These are phyloP conservation scores for Boletus mariae DNA, from an alignment of 1,284 basidiomycete genomes.

Conservation along the genomic window DNA sequence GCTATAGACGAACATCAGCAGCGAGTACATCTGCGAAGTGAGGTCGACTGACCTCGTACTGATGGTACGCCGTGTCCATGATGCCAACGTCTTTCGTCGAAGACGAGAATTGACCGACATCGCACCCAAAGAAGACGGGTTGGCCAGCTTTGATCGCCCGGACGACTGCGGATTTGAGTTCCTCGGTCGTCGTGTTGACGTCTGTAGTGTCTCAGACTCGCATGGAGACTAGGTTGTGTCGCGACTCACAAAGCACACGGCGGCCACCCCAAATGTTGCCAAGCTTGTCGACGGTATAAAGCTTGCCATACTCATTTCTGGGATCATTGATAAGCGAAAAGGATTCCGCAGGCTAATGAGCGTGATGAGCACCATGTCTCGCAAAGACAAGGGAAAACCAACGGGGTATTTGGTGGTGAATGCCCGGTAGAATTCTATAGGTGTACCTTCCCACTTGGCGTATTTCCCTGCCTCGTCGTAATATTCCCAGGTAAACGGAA, in stretches of 20 bases:
- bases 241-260: slow-evolving; percentile 69
- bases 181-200: slow-evolving; percentile 83
- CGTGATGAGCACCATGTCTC: slow-evolving; percentile 3
- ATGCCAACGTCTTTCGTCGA: slow-evolving; percentile 67
- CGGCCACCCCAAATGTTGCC: slow-evolving; percentile 90
- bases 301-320: slow-evolving; percentile 74
- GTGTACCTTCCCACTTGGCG: slow-evolving; percentile 74
- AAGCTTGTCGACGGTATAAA: slow-evolving; percentile 92
- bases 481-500: slow-evolving; percentile 84
- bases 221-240: background rate
- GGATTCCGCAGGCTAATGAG: slow-evolving; percentile 52
- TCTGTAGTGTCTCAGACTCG: slow-evolving; percentile 45
- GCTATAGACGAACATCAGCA: slow-evolving; percentile 30
- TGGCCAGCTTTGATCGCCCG: slow-evolving; percentile 86
- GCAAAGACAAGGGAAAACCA: slow-evolving; percentile 25
- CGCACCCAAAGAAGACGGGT: slow-evolving; percentile 94
- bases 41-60: slow-evolving; percentile 60
- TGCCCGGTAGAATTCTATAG: slow-evolving; percentile 74
- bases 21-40: background rate
- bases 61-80: slow-evolving; percentile 83
- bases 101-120: slow-evolving; percentile 80
- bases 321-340: slow-evolving; percentile 97
- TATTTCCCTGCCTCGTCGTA: slow-evolving; percentile 80
- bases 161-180: slow-evolving; percentile 79
- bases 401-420: slow-evolving; percentile 60